phyloP scores from a whole-genome alignment of 2,329 filamentous ascomycete species.

The Sclerotinia trifoliorum region DNA sequence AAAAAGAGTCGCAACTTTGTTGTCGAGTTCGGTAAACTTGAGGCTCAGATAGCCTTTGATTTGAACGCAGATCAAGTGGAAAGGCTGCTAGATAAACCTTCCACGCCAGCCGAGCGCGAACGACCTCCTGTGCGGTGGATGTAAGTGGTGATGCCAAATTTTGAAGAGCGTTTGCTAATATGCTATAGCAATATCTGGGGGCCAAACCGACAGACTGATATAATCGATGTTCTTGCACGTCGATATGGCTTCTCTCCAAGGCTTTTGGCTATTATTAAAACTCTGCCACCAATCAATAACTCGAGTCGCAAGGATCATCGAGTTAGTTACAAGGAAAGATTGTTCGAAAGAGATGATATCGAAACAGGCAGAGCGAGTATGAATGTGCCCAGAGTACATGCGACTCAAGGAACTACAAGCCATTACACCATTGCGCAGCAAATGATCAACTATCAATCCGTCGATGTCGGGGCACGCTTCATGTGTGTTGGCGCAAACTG shows the following conservation, averaged over 20 bases:
- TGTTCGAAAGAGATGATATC: conserved; percentile 32
- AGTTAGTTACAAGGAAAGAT: conserved; percentile 23
- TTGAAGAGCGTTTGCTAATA: conserved; percentile 22
- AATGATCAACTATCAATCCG: conserved; percentile 73
- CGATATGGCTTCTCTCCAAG: conserved; percentile 69
- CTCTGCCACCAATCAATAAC: conserved; percentile 46
- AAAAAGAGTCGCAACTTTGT: conserved; percentile 57
- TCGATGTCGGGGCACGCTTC: conserved; percentile 66
- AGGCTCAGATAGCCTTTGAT: conserved; percentile 57
- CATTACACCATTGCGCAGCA: conserved; percentile 58
- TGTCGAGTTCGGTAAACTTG: conserved; percentile 59
- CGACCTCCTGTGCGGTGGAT: conserved; percentile 64
- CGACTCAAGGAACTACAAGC: conserved; percentile 29
- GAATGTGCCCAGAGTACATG: conserved; percentile 16
- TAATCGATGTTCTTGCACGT: conserved; percentile 55
- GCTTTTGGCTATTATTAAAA: conserved; percentile 61
- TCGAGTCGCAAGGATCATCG: conserved; percentile 23
- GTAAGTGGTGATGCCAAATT: conserved; percentile 44
- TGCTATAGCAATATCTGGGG: conserved; percentile 64
- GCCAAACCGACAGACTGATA: conserved; percentile 57
- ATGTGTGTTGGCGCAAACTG: conserved; percentile 72
- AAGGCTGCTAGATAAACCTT: conserved; percentile 40
- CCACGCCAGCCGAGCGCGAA: conserved; percentile 40
- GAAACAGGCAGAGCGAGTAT: conserved; percentile 29
- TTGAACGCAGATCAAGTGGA: conserved; percentile 47